phyloP scores from a whole-genome alignment of 306 rosid genomes.

The Lotus japonicus region DNA sequence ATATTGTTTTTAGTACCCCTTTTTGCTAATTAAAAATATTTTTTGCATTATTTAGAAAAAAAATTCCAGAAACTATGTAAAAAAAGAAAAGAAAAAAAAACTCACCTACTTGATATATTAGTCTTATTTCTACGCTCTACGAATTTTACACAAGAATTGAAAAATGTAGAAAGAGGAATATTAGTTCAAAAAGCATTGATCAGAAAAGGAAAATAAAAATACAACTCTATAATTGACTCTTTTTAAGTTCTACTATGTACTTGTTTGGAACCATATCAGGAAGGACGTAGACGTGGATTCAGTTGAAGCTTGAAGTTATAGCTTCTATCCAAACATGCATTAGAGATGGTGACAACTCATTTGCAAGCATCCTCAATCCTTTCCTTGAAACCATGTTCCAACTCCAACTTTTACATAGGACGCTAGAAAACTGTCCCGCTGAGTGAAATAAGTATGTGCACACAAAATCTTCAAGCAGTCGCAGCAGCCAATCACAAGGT shows the following conservation, averaged over 20 bases:
- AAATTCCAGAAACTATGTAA: not conserved
- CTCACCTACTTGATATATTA: conserved; percentile 4
- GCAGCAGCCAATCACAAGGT: conserved; percentile 10
- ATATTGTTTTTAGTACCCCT: no score
- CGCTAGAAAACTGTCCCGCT: conserved; percentile 2
- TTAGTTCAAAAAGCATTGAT: conserved; percentile 14
- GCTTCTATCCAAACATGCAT: no score
- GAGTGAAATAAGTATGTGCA: conserved; percentile 15
- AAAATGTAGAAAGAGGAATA: not conserved
- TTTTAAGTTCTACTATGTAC: not conserved
- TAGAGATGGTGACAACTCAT: no score
- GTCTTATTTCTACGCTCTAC: conserved; percentile 13
- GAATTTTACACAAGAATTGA: conserved; percentile 18
- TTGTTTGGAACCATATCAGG: no score
- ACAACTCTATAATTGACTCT: conserved; percentile 13
- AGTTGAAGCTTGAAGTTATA: no score
- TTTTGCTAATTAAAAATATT: no score
- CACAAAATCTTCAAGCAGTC: conserved; percentile 22
- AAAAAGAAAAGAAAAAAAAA: not conserved
- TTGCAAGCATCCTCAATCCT: not conserved
- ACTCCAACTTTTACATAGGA: conserved; percentile 25
- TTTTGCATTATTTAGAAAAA: no score
- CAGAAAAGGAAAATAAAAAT: conserved; percentile 1
- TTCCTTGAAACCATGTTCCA: conserved; percentile 15
- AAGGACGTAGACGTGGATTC: no score